Base-by-base conservation (phyloP, 805 yeast genomes). In the Cyberlindnera euphorbiiphila region DNA sequence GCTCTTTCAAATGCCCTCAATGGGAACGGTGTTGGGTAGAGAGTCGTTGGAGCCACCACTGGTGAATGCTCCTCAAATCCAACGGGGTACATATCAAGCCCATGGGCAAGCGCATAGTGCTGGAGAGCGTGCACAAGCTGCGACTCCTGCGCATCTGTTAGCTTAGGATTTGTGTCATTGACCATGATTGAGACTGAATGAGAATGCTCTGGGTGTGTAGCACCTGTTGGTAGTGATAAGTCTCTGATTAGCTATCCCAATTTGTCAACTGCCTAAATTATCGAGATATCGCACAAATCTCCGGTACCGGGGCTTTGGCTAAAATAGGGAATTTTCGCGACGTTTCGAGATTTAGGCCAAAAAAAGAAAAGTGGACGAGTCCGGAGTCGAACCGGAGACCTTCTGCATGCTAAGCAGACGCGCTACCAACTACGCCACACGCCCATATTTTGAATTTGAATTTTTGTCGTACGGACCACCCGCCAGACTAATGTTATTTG, bases 1-100 rank as follows among this genome's bases (percentile, higher is more conserved):
- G 96, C 95, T 43, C 71, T 68, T 9, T 75, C 68, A 58, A 85
- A 91, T 37, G 83, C 77, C 2, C 54, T 36, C 39, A 64, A 69
- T 4, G 96, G 91, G 47, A 88, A 78, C 6, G 96, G 95, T 0
- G 97, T 84, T 5, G 99, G 99, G 54, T 69, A 87, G 20, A 91
- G 53, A 2, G 98, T 93, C 9, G 87, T 78, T 25, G 99, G 98
- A 2, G 96, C 96, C 35, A 72, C 72, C 15, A 62, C 61, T 12
- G 77, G 71, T 28, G 65, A 65, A 49, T 63, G 69, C 16, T 53
- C 44, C 10, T 64, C 44, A 51, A 69, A 76, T 18, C 71, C 66
- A 1, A 81, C 78, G 2, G 88, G 87, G 51, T 85, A 81, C 79
- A 89, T 81, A n/a, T 78, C 72, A 29, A 89, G 66, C 3, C 97